Conservation (phyloP, 192 early-diverging fungal species). For the Spinellus fusiger region DNA sequence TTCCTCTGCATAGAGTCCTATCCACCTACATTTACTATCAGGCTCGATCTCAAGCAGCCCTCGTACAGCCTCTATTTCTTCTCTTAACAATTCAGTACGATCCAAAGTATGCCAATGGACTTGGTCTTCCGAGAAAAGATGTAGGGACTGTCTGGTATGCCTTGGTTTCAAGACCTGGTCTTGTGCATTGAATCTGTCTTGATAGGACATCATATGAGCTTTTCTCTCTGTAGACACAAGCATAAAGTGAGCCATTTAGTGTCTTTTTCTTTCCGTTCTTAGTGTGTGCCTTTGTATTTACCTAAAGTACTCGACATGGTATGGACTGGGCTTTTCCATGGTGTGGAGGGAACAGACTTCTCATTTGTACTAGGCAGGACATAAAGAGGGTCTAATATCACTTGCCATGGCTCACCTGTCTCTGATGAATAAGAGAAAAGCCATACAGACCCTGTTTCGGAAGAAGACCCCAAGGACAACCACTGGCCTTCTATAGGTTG, state of each 20-base stretch:
- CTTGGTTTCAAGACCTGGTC: not conserved
- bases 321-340: not conserved
- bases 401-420: not conserved
- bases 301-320: not conserved
- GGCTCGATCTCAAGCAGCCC: conserved; percentile 76
- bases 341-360: not conserved
- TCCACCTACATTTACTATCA: conserved; percentile 70
- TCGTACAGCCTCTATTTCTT: conserved; percentile 54
- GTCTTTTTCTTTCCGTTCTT: not conserved
- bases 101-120: conserved; percentile 28
- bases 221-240: not conserved
- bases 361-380: conserved; percentile 11
- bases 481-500: conserved; percentile 26
- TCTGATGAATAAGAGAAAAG: not conserved
- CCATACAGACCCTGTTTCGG: conserved; percentile 11
- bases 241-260: too few relatives aligned
- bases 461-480: conserved; percentile 23
- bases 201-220: not conserved
- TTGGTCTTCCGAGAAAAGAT: conserved; percentile 7
- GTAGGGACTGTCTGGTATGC: not conserved
- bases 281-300: not conserved
- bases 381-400: not conserved
- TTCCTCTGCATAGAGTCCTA: too few relatives aligned
- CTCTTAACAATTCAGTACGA: conserved; percentile 37
- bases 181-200: not conserved